Base-by-base conservation (phyloP, 495 filamentous ascomycete genomes). In the Talaromyces stipitatus region DNA sequence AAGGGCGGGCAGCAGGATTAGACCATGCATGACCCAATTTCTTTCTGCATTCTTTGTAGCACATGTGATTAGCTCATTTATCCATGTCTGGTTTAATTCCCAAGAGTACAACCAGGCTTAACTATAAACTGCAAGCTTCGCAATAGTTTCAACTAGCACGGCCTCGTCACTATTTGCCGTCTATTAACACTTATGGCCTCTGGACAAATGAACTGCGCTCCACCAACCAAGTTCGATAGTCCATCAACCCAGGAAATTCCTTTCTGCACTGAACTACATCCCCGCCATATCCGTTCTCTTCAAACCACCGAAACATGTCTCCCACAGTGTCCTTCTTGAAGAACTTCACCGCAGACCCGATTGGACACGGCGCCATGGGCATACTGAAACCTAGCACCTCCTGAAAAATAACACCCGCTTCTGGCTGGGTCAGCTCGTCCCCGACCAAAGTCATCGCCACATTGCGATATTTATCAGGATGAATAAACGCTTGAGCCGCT, bases 281-380 rank as follows among this genome's bases (percentile, higher is more conserved):
- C 7, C 74, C 83, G 0, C 73, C 75, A 61, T 80, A 89, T 1
- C 85, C 86, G 41, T 78, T 72, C 38, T 78, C 74, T 61, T 79
- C 70, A 55, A 90, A 89, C 74, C 78, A 90, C 29, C 63, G 62
- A 58, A 88, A 83, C 85, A 90, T 90, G 2, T 57, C 58, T 0
- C 76, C 76, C 16, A 87, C 26, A 9, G 89, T 82, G 20, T 54
- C 51, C 23, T 54, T 54, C 27, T 54, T 41, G n/a, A 54, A 54
- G 51, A 54, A 38, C 54, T 66, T 73, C 3, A 85, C 64, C 50
- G 66, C 59, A 54, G 28, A 36, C 16, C 30, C 30, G 28, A 41
- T 32, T 20, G 51, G 51, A 54, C 51, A 54, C 28, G 30, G 51
- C 66, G 68, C 76, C 71, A 82, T 62, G 12, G 82, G 82, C 36